Percentiles rank a stretch among this genome's conserved stretches.
These are phyloP conservation scores for Leccinum longicurvipes DNA, from an alignment of 768 basidiomycete species.

Conservation along the genomic window DNA sequence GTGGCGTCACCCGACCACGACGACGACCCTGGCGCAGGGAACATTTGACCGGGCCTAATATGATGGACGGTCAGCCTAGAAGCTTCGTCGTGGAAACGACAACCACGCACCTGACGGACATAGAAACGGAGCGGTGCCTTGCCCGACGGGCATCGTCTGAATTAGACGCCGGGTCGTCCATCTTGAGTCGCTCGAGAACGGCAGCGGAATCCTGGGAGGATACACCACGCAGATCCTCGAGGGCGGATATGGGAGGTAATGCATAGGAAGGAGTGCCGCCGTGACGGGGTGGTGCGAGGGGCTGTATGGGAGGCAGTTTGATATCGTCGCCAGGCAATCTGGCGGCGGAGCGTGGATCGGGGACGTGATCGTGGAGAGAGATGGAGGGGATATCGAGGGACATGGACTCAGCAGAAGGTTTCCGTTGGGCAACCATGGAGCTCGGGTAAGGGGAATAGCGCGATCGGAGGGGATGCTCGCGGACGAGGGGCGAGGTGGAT, in stretches of 20 bases:
- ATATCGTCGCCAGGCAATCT: constrained; percentile 36
- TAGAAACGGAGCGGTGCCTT: constrained; percentile 44
- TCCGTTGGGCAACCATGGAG: constrained; percentile 23
- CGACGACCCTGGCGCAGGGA: constrained; percentile 21
- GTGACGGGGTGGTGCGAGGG: constrained; percentile 28
- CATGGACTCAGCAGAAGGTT: constrained; percentile 26
- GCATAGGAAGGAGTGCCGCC: constrained; percentile 44
- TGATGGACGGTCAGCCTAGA: constrained; percentile 1
- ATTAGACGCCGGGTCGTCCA: constrained; percentile 41
- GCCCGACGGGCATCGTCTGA: constrained; percentile 30
- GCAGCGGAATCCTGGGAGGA: constrained; percentile 56
- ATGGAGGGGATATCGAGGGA: constrained; percentile 36
- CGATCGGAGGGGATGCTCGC: constrained; percentile 23
- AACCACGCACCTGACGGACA: constrained; percentile 33
- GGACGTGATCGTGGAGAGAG: constrained; percentile 29
- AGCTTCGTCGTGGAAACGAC: background rate
- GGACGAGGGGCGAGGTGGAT: constrained; percentile 24
- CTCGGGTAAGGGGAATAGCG: constrained; percentile 49
- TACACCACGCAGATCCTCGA: constrained; percentile 60
- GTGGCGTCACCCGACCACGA: constrained; percentile 27
- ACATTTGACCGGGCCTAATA: constrained; percentile 15
- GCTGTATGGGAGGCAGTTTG: constrained; percentile 41
- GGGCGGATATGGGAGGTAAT: constrained; percentile 63
- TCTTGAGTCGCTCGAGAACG: constrained; percentile 60
- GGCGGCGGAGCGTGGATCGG: constrained; percentile 23